A percentile compares a stretch with the other conserved stretches of the same genome.
phyloP scores from a whole-genome alignment of 768 basidiomycete species.

The Trametes elegans region DNA sequence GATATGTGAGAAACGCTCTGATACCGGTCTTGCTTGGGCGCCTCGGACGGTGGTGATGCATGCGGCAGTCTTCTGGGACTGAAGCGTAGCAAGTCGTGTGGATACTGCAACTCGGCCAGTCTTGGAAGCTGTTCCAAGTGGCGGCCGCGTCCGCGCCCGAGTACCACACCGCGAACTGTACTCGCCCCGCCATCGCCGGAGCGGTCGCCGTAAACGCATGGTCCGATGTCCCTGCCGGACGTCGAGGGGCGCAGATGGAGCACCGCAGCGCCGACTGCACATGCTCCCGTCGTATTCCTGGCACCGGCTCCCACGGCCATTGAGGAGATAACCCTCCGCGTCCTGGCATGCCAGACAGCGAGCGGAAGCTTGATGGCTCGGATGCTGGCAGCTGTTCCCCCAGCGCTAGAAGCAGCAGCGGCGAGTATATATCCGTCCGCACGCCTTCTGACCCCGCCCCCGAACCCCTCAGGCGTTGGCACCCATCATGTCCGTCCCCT shows the following conservation, averaged over 20 bases:
- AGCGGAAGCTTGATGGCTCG: neutral
- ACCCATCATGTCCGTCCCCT: slow-evolving; percentile 10
- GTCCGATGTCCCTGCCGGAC: no score
- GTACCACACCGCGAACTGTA: no score
- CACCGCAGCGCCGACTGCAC: neutral
- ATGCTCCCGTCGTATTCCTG: neutral
- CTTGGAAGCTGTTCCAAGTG: no score
- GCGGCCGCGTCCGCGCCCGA: no score
- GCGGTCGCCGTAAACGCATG: neutral
- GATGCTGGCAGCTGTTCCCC: neutral
- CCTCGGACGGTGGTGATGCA: no score
- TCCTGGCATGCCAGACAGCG: neutral
- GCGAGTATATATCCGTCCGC: neutral
- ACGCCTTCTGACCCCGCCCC: neutral
- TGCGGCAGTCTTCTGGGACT: no score
- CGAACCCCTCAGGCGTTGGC: slow-evolving; percentile 4
- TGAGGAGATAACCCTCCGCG: neutral
- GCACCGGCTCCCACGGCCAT: neutral
- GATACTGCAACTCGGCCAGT: no score
- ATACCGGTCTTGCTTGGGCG: no score
- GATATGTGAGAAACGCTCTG: no score
- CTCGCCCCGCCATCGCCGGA: neutral
- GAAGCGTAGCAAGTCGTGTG: no score
- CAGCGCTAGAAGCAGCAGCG: neutral
- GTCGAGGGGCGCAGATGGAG: no score